These are phyloP conservation scores for Phialophora verrucosa DNA, from an alignment of 2,329 filamentous ascomycete genomes.

Conservation along the genomic window DNA sequence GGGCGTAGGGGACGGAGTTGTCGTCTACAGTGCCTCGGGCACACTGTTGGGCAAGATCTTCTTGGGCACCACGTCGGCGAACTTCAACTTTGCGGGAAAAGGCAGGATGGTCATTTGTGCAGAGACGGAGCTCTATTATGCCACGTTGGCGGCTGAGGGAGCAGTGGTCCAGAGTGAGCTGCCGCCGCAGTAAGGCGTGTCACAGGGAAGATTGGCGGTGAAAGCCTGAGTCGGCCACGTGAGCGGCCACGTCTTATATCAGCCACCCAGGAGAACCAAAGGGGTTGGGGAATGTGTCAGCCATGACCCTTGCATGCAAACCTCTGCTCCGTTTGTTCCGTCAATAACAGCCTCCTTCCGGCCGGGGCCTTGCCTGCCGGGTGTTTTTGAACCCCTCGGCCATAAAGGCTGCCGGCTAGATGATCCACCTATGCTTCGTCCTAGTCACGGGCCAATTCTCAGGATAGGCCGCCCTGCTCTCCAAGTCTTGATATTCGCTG, in stretches of 20 bases:
- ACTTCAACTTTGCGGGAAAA: constrained; percentile 40
- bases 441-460: constrained; percentile 11
- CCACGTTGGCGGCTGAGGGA: constrained; percentile 32
- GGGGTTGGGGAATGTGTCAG: neutral
- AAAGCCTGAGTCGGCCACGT: neutral
- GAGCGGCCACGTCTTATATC: neutral
- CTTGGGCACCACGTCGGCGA: constrained; percentile 40
- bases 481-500: constrained; percentile 1
- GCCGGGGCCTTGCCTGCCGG: neutral
- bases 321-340: too few species aligned
- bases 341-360: neutral
- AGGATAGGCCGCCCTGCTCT: neutral
- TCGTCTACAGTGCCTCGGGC: constrained; percentile 60
- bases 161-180: constrained; percentile 29
- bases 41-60: constrained; percentile 64
- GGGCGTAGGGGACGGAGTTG: constrained; percentile 61
- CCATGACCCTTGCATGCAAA: neutral
- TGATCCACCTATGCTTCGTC: neutral
- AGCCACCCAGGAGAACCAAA: neutral
- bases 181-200: constrained; percentile 21
- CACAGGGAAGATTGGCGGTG: neutral
- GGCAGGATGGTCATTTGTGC: constrained; percentile 36
- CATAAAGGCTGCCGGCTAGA: neutral
- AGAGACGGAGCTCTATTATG: constrained; percentile 35
- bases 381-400: neutral